Conservation (phyloP, 805 yeast species). For the Sugiyamaella boreocaroliniensis region DNA sequence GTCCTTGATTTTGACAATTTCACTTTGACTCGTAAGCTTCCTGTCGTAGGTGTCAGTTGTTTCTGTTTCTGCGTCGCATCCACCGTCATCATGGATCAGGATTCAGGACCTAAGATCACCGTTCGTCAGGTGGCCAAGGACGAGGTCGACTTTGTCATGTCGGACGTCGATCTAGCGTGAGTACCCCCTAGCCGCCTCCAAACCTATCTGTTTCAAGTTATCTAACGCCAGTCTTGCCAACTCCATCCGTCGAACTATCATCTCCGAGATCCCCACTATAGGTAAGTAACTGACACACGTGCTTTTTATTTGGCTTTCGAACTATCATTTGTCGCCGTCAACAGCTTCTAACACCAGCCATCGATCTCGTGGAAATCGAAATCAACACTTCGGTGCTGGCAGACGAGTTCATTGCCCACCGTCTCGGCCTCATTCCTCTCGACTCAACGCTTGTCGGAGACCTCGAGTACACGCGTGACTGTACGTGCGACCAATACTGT, state of each 20-base stretch:
- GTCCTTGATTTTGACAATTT: neutral
- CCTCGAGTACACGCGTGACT: constrained; percentile 76
- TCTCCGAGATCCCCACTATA: constrained; percentile 95
- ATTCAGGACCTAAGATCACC: constrained; percentile 67
- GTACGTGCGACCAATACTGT: constrained; percentile 97
- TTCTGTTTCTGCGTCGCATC: neutral
- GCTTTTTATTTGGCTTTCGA: no score
- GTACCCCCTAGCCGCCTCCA: constrained; percentile 11
- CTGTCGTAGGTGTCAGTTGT: neutral
- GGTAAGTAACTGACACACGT: constrained; percentile 16
- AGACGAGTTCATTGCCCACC: constrained; percentile 91
- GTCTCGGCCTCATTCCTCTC: constrained; percentile 88
- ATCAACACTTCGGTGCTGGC: constrained; percentile 91
- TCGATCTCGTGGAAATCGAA: constrained; percentile 91
- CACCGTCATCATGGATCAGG: constrained; percentile 19
- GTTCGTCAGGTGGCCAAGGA: constrained; percentile 82
- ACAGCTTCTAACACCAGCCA: constrained; percentile 41
- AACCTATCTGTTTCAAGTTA: no score
- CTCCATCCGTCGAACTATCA: constrained; percentile 83
- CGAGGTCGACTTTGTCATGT: constrained; percentile 81
- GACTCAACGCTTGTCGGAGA: constrained; percentile 78
- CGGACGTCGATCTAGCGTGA: constrained; percentile 74
- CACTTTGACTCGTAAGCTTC: neutral
- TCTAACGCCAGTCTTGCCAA: constrained; percentile 55
- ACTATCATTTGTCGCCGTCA: neutral